Percentiles rank a stretch among this genome's conserved stretches.
Conservation (phyloP, 768 basidiomycete genomes). For the Infundibulicybe gibba region DNA sequence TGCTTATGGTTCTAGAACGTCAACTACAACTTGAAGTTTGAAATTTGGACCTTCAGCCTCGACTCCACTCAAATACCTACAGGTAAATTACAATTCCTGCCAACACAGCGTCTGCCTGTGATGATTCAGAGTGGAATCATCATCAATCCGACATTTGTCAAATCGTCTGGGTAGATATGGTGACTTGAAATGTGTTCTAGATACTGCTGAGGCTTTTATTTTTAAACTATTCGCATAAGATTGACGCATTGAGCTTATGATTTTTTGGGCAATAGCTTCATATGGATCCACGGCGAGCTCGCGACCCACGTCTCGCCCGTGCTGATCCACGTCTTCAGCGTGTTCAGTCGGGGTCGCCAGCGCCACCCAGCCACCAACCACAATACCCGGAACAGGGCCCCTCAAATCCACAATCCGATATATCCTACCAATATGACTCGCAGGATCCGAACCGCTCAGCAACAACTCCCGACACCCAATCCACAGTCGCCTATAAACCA, state of each 20-base stretch:
- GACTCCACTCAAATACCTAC: background rate
- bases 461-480: conserved; percentile 1
- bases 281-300: conserved; percentile 81
- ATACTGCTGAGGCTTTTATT: conserved; percentile 79
- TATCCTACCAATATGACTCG: conserved; percentile 3
- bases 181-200: conserved; percentile 77
- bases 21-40: conserved; percentile 4
- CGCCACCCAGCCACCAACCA: conserved; percentile 25
- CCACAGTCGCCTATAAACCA: conserved; percentile 43
- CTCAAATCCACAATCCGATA: conserved; percentile 3
- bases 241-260: conserved; percentile 8
- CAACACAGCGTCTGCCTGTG: conserved; percentile 21
- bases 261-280: conserved; percentile 4
- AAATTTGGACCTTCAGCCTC: conserved; percentile 11
- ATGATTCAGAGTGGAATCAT: conserved; percentile 96
- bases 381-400: conserved; percentile 2
- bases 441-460: conserved; percentile 1
- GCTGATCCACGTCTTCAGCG: conserved; percentile 63
- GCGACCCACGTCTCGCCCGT: conserved; percentile 77
- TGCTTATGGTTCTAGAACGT: no score
- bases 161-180: conserved; percentile 58
- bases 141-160: conserved; percentile 51
- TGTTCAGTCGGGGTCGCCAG: conserved; percentile 33
- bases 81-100: background rate
- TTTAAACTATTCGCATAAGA: background rate